These are phyloP conservation scores for Yamadazyma diospyri DNA, from an alignment of 1,139 yeast genomes.

Conservation along the genomic window DNA sequence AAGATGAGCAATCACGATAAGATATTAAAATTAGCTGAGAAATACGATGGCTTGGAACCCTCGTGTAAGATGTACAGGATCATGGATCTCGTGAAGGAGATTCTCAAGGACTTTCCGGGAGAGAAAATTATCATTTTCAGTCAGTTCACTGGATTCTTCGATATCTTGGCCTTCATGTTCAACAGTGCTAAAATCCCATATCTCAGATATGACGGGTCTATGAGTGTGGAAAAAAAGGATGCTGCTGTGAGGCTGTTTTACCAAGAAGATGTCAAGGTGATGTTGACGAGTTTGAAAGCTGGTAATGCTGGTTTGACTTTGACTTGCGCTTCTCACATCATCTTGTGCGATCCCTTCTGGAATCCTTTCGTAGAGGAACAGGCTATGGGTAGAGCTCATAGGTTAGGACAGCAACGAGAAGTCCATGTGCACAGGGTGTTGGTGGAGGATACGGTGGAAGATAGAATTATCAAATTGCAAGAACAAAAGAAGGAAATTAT, in stretches of 20 bases:
- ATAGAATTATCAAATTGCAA: conserved; percentile 77
- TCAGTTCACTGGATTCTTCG: conserved; percentile 79
- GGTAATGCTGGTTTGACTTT: conserved; percentile 92
- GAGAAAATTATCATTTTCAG: conserved; percentile 79
- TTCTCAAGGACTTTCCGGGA: conserved; percentile 38
- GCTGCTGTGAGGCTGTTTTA: conserved; percentile 61
- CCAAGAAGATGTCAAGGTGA: conserved; percentile 44
- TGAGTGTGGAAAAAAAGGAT: conserved; percentile 66
- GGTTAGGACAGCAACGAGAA: conserved; percentile 81
- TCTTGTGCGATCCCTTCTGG: conserved; percentile 93
- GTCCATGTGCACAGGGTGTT: conserved; percentile 74
- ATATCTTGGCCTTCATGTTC: conserved; percentile 60
- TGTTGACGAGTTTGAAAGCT: conserved; percentile 78
- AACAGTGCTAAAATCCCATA: conserved; percentile 43
- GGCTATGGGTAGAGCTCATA: conserved; percentile 92
- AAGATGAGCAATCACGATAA: conserved; percentile 13
- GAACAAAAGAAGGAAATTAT: conserved; percentile 70
- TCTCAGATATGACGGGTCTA: conserved; percentile 77
- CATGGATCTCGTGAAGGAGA: conserved; percentile 41
- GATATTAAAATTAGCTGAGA: conserved; percentile 25
- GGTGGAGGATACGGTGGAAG: conserved; percentile 72
- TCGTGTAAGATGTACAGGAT: conserved; percentile 58
- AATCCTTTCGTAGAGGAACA: conserved; percentile 95
- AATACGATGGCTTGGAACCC: conserved; percentile 33
- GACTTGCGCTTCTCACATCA: conserved; percentile 90